Base-by-base conservation (phyloP, 2,329 filamentous ascomycete species). In the Fusarium illudens region DNA sequence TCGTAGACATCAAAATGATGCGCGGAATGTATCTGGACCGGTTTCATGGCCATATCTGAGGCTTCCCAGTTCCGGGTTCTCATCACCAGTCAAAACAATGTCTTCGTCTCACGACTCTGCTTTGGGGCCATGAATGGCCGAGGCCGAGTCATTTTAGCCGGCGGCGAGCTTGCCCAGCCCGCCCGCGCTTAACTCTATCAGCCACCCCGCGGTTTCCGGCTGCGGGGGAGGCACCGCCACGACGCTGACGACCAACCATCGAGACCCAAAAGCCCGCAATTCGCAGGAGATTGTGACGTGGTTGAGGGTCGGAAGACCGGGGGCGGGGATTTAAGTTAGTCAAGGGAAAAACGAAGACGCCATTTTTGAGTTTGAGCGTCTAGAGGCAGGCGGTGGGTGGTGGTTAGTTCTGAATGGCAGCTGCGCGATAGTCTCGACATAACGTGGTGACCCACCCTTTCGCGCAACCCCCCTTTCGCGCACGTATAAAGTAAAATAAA, bases 141-240 rank as follows among this genome's bases (percentile, higher is more conserved):
- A 50, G n/a, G 20, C 51, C 34, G 51, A 49, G 53, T 22, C 53
- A 49, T 57, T 57, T 57, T 49, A 48, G 53, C 53, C 53, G 53
- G 33, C 53, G 22, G 52, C 17, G 32, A 20, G 30, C 19, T 32
- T 36, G 36, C 36, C 33, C 29, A 22, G 25, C n/a, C 27, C 11
- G 11, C 29, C 17, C 20, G 36, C 39, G 30, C 36, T 32, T 29
- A 70, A 70, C 65, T 57, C 67, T 70, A 65, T 71, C 69, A 73
- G 62, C 57, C 62, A 69, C 68, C 71, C 71, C 71, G 68, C 71
- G 57, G 71, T 71, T 62, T 60, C 49, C 36, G 44, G 50, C 48
- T 65, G 63, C 53, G 64, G 67, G 66, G 64, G 50, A 67, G 34
- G 39, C 30, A 42, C 42, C 44, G 55, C 52, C 52, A 51, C 58